Conservation (phyloP, 164 flowering plant genomes). For the Nymphaea colorata region DNA sequence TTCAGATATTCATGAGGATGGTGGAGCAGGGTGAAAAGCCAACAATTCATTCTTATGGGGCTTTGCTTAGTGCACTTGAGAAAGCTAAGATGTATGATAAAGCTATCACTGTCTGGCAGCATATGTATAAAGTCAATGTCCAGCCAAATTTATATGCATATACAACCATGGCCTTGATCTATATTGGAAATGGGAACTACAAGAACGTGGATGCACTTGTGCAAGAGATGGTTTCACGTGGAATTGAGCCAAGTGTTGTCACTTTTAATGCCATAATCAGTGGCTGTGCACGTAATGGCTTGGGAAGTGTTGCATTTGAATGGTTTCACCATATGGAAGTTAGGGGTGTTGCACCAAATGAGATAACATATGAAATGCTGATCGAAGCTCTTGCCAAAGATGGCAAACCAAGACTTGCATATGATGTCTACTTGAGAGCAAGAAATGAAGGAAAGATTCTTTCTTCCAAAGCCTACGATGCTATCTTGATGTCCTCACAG, state of each 20-base stretch:
- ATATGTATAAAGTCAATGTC: constrained; percentile 75
- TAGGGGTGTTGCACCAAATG: constrained; percentile 49
- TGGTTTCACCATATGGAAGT: constrained; percentile 86
- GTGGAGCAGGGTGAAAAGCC: constrained; percentile 84
- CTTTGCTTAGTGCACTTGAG: constrained; percentile 91
- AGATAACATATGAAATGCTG: constrained; percentile 75
- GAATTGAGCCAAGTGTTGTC: constrained; percentile 65
- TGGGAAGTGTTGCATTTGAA: constrained; percentile 63
- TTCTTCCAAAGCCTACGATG: constrained; percentile 62
- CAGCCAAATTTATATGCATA: constrained; percentile 76
- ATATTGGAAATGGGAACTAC: constrained; percentile 51
- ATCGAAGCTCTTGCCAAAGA: constrained; percentile 71
- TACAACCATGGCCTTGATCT: constrained; percentile 80
- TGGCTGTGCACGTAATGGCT: constrained; percentile 46
- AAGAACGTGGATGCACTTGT: constrained; percentile 47
- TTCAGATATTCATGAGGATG: constrained; percentile 79
- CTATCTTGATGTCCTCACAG: constrained; percentile 39
- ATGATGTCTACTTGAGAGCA: constrained; percentile 66
- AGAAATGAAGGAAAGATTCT: constrained; percentile 45
- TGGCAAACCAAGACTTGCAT: constrained; percentile 79
- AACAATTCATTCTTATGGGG: constrained; percentile 81
- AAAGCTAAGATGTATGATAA: constrained; percentile 85
- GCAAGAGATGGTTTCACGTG: constrained; percentile 51
- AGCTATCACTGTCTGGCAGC: constrained; percentile 76
- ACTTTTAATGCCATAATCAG: constrained; percentile 90